Evolutionary conservation across 805 yeast species (phyloP), one percentile per base, ranked within the genome.

Genomic region (Candida pseudoglaebosa): DNA sequence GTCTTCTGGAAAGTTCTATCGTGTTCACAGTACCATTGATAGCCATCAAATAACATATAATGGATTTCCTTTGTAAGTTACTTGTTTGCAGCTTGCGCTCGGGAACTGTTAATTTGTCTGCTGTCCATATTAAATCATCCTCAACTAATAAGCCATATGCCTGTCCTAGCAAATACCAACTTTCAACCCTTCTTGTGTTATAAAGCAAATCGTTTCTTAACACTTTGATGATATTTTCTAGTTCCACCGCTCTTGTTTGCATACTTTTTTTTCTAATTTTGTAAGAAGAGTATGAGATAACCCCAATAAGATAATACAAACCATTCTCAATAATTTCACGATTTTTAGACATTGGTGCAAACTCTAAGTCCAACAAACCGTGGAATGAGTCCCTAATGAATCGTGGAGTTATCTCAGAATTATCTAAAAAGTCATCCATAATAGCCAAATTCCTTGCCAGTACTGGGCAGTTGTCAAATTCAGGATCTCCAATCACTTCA

Each of bases 91-190:
- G 61, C 50, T 82, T 82, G 44, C 80, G 71, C 4, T 84, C 93
- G 0, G 69, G 53, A 0, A 75, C 68, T 37, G 81, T 81, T 26
- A 88, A 61, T 51, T 84, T 84, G 50, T 90, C 96, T 0, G 95
- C 80, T 1, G 91, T 84, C 95, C 96, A 88, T n/a, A 86, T 78
- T 40, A 93, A 61, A 46, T 87, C 96, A 56, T 89, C 96, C 47
- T 91, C 97, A 0, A 84, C 95, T 29, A 85, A 63, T 41, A 70
- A 80, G 0, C 89, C 81, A 48, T 74, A 89, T 0, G 91, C 80
- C 52, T 82, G 88, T 0, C 95, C 96, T 10, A 93, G 56, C 1
- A 87, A 70, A 29, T 79, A 66, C 99, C 99, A 93, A 6, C 86
- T 78, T 58, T 93, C 99, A 34, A 82, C 70, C 21, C 96, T 65